Percentiles rank a stretch among this genome's conserved stretches.
These are phyloP conservation scores for Ziziphus jujuba DNA, from an alignment of 306 rosid species.

Conservation along the genomic window DNA sequence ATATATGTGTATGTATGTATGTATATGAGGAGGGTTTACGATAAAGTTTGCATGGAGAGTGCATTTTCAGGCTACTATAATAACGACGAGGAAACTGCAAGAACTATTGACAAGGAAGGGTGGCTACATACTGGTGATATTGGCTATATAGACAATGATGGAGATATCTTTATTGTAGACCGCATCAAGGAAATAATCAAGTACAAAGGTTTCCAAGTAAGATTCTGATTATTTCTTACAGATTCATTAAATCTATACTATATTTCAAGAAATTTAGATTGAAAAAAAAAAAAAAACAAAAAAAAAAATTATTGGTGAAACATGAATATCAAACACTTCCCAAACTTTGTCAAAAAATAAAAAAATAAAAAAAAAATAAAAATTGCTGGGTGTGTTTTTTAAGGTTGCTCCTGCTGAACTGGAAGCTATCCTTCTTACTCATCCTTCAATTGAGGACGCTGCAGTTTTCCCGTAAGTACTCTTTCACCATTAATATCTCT, in stretches of 20 bases:
- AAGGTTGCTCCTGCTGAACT: conserved; percentile 97
- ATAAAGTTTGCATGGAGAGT: no score
- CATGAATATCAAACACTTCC: no score
- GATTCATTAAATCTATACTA: not conserved
- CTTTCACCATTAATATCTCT: not conserved
- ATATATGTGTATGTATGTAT: no score
- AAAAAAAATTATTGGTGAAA: not conserved
- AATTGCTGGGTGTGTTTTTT: conserved; percentile 2
- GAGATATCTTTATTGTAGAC: conserved; percentile 63
- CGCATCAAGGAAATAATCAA: conserved; percentile 58
- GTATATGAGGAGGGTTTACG: no score
- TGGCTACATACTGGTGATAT: conserved; percentile 95
- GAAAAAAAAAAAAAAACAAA: not conserved
- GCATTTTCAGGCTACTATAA: conserved; percentile 65
- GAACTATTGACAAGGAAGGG: conserved; percentile 71
- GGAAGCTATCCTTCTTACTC: conserved; percentile 80
- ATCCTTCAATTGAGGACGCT: conserved; percentile 81
- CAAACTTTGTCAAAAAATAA: not conserved
- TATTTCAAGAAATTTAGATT: not conserved
- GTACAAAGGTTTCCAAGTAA: conserved; percentile 64
- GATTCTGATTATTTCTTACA: not conserved
- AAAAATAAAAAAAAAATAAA: no score
- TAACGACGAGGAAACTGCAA: conserved; percentile 67
- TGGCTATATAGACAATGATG: conserved; percentile 80
- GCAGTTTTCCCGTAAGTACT: conserved; percentile 91